These are phyloP conservation scores for Leccinum olivaceopallidum DNA, from an alignment of 768 basidiomycete genomes.

Conservation along the genomic window DNA sequence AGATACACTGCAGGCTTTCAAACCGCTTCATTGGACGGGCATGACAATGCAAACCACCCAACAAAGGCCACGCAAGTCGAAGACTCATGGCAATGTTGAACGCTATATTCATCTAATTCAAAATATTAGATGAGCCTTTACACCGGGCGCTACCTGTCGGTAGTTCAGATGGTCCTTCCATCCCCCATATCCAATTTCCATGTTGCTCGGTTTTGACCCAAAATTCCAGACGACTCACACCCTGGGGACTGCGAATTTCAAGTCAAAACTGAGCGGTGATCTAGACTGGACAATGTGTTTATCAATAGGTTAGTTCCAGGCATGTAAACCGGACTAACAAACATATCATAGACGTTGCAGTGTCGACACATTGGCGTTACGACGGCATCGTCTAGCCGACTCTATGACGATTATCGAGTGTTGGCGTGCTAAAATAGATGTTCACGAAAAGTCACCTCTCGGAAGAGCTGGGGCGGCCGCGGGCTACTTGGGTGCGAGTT, in stretches of 20 bases:
- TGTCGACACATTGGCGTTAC: background rate
- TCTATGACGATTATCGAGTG: background rate
- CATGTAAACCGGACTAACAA: slow-evolving; percentile 1
- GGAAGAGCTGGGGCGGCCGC: slow-evolving; percentile 83
- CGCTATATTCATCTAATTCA: too few relatives aligned
- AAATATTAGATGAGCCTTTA: too few relatives aligned
- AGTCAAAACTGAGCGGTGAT: background rate
- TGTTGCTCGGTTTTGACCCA: slow-evolving; percentile 2
- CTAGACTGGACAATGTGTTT: background rate
- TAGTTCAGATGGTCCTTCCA: too few relatives aligned
- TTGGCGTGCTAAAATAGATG: background rate
- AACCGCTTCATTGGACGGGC: too few relatives aligned
- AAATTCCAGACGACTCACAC: background rate
- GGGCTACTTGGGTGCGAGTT: slow-evolving; percentile 76
- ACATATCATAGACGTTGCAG: background rate
- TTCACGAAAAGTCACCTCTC: slow-evolving; percentile 48
- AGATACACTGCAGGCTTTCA: too few relatives aligned
- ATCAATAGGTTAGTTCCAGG: slow-evolving; percentile 6
- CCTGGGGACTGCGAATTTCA: background rate
- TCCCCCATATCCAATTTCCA: too few relatives aligned
- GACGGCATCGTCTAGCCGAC: background rate
- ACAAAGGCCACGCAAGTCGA: too few relatives aligned
- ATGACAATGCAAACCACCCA: background rate
- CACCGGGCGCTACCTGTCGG: too few relatives aligned
- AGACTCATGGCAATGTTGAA: too few relatives aligned